Percentiles rank a stretch among this genome's conserved stretches.
Conservation (phyloP, 352 stramenopile species). For the Globisporangium yorkense region DNA sequence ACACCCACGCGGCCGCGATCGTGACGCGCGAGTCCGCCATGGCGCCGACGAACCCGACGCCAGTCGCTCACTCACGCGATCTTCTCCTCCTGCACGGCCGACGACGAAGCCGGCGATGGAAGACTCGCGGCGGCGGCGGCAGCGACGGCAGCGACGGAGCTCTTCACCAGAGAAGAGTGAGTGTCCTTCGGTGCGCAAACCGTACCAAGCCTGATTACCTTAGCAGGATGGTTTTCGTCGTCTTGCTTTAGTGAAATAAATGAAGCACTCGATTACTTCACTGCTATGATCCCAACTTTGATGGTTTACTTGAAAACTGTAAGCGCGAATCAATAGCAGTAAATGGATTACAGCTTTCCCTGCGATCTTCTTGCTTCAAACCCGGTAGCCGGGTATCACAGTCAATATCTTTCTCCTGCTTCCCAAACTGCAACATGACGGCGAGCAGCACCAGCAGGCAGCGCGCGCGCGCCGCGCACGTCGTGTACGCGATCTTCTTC, state of each 20-base stretch:
- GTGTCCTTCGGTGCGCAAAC: background rate
- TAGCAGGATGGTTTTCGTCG: background rate
- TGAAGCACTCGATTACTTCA: too few relatives aligned
- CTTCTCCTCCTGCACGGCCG: background rate
- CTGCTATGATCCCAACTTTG: too few relatives aligned
- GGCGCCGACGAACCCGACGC: background rate
- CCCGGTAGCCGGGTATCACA: too few relatives aligned
- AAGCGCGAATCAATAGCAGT: too few relatives aligned
- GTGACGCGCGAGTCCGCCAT: conserved; percentile 11
- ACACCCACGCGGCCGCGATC: conserved; percentile 9
- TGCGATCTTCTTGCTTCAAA: background rate
- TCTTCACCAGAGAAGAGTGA: background rate
- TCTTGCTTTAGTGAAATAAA: background rate
- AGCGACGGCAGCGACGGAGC: background rate
- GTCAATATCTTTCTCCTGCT: background rate
- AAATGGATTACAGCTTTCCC: too few relatives aligned
- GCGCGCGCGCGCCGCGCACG: conserved; percentile 22
- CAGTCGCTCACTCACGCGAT: background rate
- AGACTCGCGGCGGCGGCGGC: too few relatives aligned
- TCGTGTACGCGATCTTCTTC: conserved; percentile 73
- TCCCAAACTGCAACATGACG: background rate
- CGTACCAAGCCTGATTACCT: background rate
- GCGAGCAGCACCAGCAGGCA: background rate
- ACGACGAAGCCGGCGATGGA: background rate
- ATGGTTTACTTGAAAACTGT: too few relatives aligned